Conservation (phyloP, 495 filamentous ascomycete species). For the Podospora conica region DNA sequence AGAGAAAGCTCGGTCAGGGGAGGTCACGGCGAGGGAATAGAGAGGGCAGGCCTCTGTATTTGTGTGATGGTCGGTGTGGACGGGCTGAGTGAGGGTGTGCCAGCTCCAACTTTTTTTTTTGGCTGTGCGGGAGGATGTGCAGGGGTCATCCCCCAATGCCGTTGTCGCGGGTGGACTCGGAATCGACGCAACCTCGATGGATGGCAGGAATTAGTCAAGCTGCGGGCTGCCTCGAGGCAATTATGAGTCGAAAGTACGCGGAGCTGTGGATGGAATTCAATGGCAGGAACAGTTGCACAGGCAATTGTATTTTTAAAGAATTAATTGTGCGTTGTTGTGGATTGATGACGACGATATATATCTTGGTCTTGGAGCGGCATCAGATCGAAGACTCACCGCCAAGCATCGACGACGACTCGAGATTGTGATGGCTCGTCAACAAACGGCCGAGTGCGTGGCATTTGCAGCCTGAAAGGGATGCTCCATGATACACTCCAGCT, state of each 20-base stretch:
- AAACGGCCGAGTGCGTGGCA: neutral
- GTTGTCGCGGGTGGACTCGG: slow-evolving; percentile 21
- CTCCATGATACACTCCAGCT: too few species aligned
- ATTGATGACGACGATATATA: neutral
- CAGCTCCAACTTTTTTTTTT: slow-evolving; percentile 6
- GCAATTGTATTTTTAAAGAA: neutral
- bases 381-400: neutral
- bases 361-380: too few species aligned
- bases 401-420: neutral
- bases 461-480: neutral
- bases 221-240: neutral
- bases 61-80: slow-evolving; percentile 4
- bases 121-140: slow-evolving; percentile 3
- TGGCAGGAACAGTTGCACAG: neutral
- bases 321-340: neutral
- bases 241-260: neutral
- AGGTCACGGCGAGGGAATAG: slow-evolving; percentile 13
- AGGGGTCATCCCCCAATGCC: slow-evolving; percentile 4
- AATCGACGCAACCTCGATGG: neutral
- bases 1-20: slow-evolving; percentile 14
- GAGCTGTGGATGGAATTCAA: neutral
- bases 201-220: slow-evolving; percentile 12
- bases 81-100: neutral
- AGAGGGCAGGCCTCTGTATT: slow-evolving; percentile 6
- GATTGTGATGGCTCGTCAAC: neutral